Conservation (phyloP, 2,329 filamentous ascomycete genomes). For the Cladosporium oxysporum region DNA sequence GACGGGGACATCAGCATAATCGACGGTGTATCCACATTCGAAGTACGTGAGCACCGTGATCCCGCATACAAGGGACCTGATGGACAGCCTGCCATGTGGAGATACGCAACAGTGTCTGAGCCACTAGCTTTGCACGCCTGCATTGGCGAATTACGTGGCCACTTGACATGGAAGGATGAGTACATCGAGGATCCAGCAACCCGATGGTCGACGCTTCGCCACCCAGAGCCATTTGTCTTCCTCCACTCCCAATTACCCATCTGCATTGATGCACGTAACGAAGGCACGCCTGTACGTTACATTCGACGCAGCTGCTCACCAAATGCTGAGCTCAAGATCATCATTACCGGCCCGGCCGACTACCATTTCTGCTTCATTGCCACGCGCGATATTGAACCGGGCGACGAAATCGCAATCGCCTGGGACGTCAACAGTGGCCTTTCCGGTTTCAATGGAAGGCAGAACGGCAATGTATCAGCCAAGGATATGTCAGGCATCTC, state of each 20-base stretch:
- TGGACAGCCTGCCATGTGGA: slow-evolving; percentile 68
- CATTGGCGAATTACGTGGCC: slow-evolving; percentile 70
- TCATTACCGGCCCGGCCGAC: slow-evolving; percentile 73
- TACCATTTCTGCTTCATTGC: slow-evolving; percentile 94
- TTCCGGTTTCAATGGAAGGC: slow-evolving; percentile 26
- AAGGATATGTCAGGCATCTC: slow-evolving; percentile 27
- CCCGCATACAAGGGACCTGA: slow-evolving; percentile 47
- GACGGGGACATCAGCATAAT: slow-evolving; percentile 58
- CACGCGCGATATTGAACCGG: slow-evolving; percentile 71
- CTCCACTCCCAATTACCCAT: slow-evolving; percentile 84
- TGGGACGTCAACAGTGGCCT: slow-evolving; percentile 47
- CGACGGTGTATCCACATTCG: slow-evolving; percentile 53
- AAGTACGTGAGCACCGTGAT: slow-evolving; percentile 56
- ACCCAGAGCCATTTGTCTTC: slow-evolving; percentile 57
- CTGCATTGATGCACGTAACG: slow-evolving; percentile 86
- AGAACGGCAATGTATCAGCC: slow-evolving; percentile 24
- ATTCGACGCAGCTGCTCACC: slow-evolving; percentile 89
- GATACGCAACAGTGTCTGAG: slow-evolving; percentile 61
- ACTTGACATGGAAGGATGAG: slow-evolving; percentile 50
- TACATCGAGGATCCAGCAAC: slow-evolving; percentile 50
- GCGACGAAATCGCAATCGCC: slow-evolving; percentile 68
- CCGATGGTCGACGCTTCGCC: slow-evolving; percentile 49
- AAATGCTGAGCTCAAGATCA: slow-evolving; percentile 85
- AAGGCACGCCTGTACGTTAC: slow-evolving; percentile 84
- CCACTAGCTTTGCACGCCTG: slow-evolving; percentile 55